Evolutionary conservation across 257 asterid genomes (phyloP), one percentile per base, ranked within the genome.

Genomic region (Leonotis leonurus): DNA sequence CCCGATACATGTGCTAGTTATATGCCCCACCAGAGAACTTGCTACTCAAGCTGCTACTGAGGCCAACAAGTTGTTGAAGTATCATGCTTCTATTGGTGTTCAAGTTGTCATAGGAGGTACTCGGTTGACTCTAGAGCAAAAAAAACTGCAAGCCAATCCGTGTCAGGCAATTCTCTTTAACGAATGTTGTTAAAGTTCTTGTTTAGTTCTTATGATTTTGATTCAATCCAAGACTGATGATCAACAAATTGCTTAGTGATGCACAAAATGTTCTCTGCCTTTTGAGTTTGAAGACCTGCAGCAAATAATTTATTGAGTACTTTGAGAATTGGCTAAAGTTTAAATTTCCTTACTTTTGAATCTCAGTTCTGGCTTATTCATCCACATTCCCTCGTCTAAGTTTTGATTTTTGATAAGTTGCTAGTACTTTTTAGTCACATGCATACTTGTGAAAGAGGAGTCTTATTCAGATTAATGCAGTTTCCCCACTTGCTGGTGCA

Each of bases 41-140:
- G 99, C 99, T 62, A 77, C 78, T 69, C 99, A 93, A 77, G 99
- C 99, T 70, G 89, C 97, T 68, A 59, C 88, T 5, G 99, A 93
- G 86, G 99, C 96, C 69, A 89, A 76, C 58, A 83, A 59, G 2
- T 73, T 93, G 81, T 76, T 93, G 85, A 93, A 93, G 70, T 93
- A 87, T 75, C 99, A 93, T 68, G 78, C 88, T 62, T 86, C 99
- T 13, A 72, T 93, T 54, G 99, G 99, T 20, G 95, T 87, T 79
- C 97, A 93, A 78, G 99, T 93, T 64, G 96, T 93, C 70, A 93
- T 93, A 36, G 99, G 97, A 25, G 99, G 99, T 48, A 89, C 97
- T 8, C 69, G 95, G 65, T 83, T 93, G 72, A 75, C 92, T 24
- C 62, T 85, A 69, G 99, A 93, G 74, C 99, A 93, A 69, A 93